Evolutionary conservation across 2,329 filamentous ascomycete species (phyloP), one percentile per base, ranked within the genome.

Genomic region (Colletotrichum sp.): DNA sequence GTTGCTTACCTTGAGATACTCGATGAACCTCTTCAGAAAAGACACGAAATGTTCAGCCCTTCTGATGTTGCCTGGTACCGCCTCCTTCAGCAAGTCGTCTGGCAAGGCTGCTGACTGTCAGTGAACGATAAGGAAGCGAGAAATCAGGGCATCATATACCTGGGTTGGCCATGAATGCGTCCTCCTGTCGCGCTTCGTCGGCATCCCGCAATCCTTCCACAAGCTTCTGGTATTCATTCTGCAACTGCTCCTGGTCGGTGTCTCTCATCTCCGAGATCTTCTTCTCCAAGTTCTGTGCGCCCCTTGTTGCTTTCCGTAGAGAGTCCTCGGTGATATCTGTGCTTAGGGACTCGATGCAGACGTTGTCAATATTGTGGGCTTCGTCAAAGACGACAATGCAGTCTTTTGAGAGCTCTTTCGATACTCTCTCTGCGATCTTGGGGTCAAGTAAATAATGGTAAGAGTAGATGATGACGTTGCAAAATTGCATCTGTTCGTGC

Each of bases 401-500:
- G 83, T 99, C 97, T 80, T 98, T 98, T 0, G 97, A 98, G 13
- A 99, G 91, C 81, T 99, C 97, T 83, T 94, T 96, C 1, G 97
- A 98, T 3, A 98, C 96, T 73, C 96, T 87, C 82, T 99, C 97
- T 15, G 97, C 97, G 80, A 99, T 99, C 83, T 99, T 99, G 4
- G 97, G 97, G 81, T 99, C 97, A 18, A 99, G 91, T 5, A 99
- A 91, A 82, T 99, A 99, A 84, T 99, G 97, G 82, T 99, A 99
- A 1, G 97, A 99, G 87, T 99, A 99, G 79, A 99, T 99, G 81
- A 99, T 98, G 82, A 99, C 96, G 83, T 99, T 98, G 90, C 97
- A 99, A 82, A 96, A 98, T 81, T 97, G 94, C 96, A 99, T 98
- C 94, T 96, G 78, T 16, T 36, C 10, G 36, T 52, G 16, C 16